Base-by-base conservation (phyloP, 2,329 filamentous ascomycete species). In the Phialophora verrucosa region DNA sequence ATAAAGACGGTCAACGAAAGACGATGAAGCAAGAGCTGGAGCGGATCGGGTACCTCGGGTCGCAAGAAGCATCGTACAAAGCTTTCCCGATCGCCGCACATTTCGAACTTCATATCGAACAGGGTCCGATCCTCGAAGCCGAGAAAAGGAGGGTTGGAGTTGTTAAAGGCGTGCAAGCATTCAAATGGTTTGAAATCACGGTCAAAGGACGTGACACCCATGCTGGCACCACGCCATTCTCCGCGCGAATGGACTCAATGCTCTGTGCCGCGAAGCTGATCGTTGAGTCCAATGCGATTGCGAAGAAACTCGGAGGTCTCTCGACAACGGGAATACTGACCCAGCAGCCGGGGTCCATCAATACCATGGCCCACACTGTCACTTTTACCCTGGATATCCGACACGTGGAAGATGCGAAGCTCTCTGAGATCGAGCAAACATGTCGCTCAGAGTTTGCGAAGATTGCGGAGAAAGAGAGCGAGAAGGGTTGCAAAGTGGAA, bases 71-170 rank as follows among this genome's bases (percentile, higher is more conserved):
- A 25, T 87, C 82, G 61, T 82, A 89, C 75, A 80, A 83, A 68
- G 80, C 82, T 35, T 86, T 84, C 17, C 90, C 89, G 0, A 88
- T 94, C 78, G 89, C 86, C 8, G 90, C 90, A 0, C 91, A 94
- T 76, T 94, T 95, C 73, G 91, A 95, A 76, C 82, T 95, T 12
- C 91, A 95, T 74, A 94, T 95, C 59, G 92, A 96, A 76, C 92
- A 96, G 75, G 91, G 91, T 0, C 91, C 91, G 0, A 86, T 91
- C 42, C 83, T 96, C 0, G 88, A 93, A 73, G 83, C 83, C n/a
- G 83, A 85, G 42, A 79, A 83, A 35, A 83, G 88, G 71, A 88
- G 88, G 64, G 84, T 94, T 59, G 89, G 90, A 17, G 84, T 91
- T 6, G 91, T 93, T 4, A 85, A 35, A 69, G 67, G 90, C 1